These are phyloP conservation scores for Sphagnurus paluster DNA, from an alignment of 1,284 basidiomycete genomes.

Conservation along the genomic window DNA sequence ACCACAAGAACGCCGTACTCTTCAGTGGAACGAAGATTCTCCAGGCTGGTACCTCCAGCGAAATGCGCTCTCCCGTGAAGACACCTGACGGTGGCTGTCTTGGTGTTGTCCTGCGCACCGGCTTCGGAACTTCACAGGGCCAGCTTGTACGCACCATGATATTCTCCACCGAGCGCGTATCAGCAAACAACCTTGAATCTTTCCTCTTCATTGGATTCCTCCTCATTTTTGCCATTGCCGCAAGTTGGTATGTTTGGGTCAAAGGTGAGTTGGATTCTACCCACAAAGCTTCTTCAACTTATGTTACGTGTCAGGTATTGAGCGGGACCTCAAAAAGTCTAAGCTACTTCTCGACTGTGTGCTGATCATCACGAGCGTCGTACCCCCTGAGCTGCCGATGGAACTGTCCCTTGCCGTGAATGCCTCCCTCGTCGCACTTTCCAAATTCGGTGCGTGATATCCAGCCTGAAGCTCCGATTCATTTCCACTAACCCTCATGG, in stretches of 20 bases:
- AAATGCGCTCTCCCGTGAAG: constrained; percentile 45
- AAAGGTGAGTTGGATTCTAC: constrained; percentile 62
- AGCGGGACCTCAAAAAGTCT: constrained; percentile 88
- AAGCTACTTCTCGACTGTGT: constrained; percentile 93
- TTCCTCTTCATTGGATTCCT: constrained; percentile 97
- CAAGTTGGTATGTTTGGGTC: constrained; percentile 95
- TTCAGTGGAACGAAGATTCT: constrained; percentile 95
- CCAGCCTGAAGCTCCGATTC: background rate
- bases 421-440: constrained; percentile 88
- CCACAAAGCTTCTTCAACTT: constrained; percentile 1
- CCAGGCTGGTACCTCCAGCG: constrained; percentile 66
- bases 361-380: constrained; percentile 93
- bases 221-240: constrained; percentile 93
- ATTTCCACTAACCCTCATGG: background rate
- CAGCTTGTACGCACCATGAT: constrained; percentile 97
- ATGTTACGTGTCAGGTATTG: constrained; percentile 54
- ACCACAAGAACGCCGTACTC: constrained; percentile 85
- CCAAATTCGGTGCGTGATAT: constrained; percentile 73
- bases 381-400: constrained; percentile 96
- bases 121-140: constrained; percentile 95
- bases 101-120: constrained; percentile 90
- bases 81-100: constrained; percentile 91
- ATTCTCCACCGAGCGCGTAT: constrained; percentile 92
- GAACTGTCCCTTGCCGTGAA: constrained; percentile 94
- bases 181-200: constrained; percentile 90